Base-by-base conservation (phyloP, 495 filamentous ascomycete genomes). In the Tricharina praecox region DNA sequence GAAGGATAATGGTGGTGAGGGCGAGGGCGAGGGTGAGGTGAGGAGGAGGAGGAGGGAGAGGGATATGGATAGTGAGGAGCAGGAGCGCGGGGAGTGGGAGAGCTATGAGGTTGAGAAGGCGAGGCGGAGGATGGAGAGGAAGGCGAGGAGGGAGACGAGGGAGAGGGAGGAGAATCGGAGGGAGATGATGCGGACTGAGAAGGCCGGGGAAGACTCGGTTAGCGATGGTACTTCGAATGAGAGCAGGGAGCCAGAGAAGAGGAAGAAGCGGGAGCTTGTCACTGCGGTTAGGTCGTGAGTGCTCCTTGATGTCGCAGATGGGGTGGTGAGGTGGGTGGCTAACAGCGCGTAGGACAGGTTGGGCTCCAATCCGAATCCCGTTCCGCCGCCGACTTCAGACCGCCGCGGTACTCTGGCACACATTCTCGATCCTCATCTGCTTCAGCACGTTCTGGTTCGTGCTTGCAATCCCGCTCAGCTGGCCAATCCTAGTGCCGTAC, bases 401-500 rank as follows among this genome's bases (percentile, higher is more conserved):
- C 0, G 63, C 85, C 18, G 71, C 86, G 15, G 85, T 97, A 15
- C 70, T 96, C 28, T 70, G 77, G 46, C 90, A 96, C 64, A 93
- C 79, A 28, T 72, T 95, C 51, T 78, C 73, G 47, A 82, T 96
- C 50, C 78, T 78, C 38, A 67, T 76, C 19, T 73, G 74, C 26
- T 68, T 93, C 18, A 77, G 81, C n/a, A 48, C 73, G 40, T 96
- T 96, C 68, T 95, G 92, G 64, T 82, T 88, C 58, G 75, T 86
- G 35, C 93, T 86, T 64, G 78, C 82, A 36, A 86, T 87, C 50
- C 92, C 92, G 0, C 63, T 97, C 11, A 76, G 78, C 49, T 97
- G 90, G 90, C 90, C 90, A 1, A 55, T 97, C 36, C 65, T 97
- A 10, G 63, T 97, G n/a, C 81, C 86, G 3, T 97, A 96, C 56